A percentile compares a stretch with the other conserved stretches of the same genome.
Evolutionary conservation across 495 filamentous ascomycete species (phyloP).

Genomic region (Articulospora tetracladia): DNA sequence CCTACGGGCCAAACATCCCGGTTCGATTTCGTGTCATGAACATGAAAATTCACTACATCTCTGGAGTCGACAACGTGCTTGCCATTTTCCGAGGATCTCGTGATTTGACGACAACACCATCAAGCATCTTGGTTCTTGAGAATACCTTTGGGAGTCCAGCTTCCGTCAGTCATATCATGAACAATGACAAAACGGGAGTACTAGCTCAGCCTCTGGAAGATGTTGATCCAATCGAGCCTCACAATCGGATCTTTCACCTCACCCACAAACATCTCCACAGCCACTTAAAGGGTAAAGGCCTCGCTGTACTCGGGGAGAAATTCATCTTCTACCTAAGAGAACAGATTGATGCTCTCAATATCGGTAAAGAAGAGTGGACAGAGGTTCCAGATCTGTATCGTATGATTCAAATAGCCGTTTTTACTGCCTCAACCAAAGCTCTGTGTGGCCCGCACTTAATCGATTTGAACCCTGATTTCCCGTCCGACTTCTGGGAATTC

Average conservation of each 20-base stretch:
- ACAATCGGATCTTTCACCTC: slow-evolving; percentile 8
- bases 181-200: neutral
- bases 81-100: neutral
- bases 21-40: neutral
- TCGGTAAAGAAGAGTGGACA: slow-evolving; percentile 13
- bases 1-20: neutral
- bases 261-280: slow-evolving; percentile 5
- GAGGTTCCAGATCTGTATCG: slow-evolving; percentile 24
- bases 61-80: neutral
- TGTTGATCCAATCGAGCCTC: neutral
- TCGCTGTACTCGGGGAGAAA: neutral
- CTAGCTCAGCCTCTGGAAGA: neutral
- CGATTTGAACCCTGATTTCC: slow-evolving; percentile 18
- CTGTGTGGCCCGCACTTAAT: slow-evolving; percentile 27
- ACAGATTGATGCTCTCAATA: neutral
- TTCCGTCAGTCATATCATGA: neutral
- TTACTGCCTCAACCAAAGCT: slow-evolving; percentile 23
- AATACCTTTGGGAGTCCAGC: neutral
- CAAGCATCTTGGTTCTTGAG: neutral
- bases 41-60: neutral
- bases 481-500: slow-evolving; percentile 24
- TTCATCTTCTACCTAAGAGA: slow-evolving; percentile 6
- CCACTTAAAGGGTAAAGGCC: slow-evolving; percentile 9
- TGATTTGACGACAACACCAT: neutral
- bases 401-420: slow-evolving; percentile 26